Evolutionary conservation across 1,284 basidiomycete genomes (phyloP), one percentile per base, ranked within the genome.

Genomic region (Peniophora sp.): DNA sequence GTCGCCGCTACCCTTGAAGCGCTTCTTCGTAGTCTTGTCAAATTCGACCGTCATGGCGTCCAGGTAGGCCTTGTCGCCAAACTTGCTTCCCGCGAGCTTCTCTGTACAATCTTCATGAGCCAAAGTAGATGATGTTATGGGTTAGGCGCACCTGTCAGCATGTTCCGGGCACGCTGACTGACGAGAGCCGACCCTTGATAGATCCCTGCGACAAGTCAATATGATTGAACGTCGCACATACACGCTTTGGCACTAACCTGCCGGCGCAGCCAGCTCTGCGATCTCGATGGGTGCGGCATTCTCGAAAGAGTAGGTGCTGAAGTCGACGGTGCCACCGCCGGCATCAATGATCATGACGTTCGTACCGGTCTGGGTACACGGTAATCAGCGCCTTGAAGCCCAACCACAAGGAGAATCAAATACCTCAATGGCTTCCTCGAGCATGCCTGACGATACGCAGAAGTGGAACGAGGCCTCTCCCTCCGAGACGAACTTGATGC

Each of bases 1-100:
- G 1, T 71, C 68, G 47, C 73, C 73, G 2, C 65, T 61, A 47
- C 68, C 65, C 8, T 70, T 64, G 53, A 80, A 76, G 39, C 67
- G 63, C 43, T 72, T 60, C 52, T 80, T 81, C 10, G 76, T 72
- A 0, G 69, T 71, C 52, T 70, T 74, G 60, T 81, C 79, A 41
- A 81, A 81, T 23, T 67, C 67, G 1, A 68, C 62, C 0, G 64
- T 62, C 52, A 81, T 78, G 37, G 70, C 61, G 3, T 65, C 64
- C 23, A 79, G 55, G 39, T 71, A 74, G 41, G 67, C 70, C 0
- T 60, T 51, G 36, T 17, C 55, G 18, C 57, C 55, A 59, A 69
- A 63, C 54, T 59, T 52, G 52, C 65, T 59, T 32, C 61, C 54
- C 20, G 54, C 50, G 57, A 71, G 58, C 49, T 60, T 66, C 34